These are phyloP conservation scores for Coemansia sp. DNA, from an alignment of 192 early-diverging fungal species.

Conservation along the genomic window DNA sequence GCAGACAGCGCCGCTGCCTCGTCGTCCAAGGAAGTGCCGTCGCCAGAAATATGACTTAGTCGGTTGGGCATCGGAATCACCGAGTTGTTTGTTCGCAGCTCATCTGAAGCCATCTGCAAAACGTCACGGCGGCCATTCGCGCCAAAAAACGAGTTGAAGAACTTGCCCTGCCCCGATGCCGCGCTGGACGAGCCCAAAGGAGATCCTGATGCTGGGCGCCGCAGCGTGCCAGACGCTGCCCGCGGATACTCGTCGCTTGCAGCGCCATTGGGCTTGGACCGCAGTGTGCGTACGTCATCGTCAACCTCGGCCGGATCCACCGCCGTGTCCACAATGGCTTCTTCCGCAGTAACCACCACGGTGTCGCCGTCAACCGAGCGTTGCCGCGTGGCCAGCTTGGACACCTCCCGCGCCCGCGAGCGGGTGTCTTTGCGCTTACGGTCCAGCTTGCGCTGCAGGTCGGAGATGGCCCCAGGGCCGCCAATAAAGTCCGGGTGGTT, in stretches of 20 bases:
- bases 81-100: slow-evolving; percentile 37
- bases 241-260: slow-evolving; percentile 5
- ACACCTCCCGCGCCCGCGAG: slow-evolving; percentile 51
- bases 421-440: slow-evolving; percentile 58
- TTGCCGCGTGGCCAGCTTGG: slow-evolving; percentile 20
- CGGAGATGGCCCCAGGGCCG: slow-evolving; percentile 69
- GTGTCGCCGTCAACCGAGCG: slow-evolving; percentile 41
- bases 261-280: slow-evolving; percentile 1
- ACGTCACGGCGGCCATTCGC: slow-evolving; percentile 35
- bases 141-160: slow-evolving; percentile 52
- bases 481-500: slow-evolving; percentile 85
- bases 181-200: slow-evolving; percentile 24
- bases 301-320: slow-evolving; percentile 44
- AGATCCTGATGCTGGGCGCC: slow-evolving; percentile 34
- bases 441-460: slow-evolving; percentile 64
- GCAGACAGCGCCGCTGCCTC: slow-evolving; percentile 46
- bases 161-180: slow-evolving; percentile 24
- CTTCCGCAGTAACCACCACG: slow-evolving; percentile 32
- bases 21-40: slow-evolving; percentile 44
- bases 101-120: slow-evolving; percentile 34
- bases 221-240: slow-evolving; percentile 7
- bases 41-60: slow-evolving; percentile 35
- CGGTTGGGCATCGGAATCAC: slow-evolving; percentile 51
- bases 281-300: slow-evolving; percentile 35
- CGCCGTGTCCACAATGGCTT: slow-evolving; percentile 15